phyloP scores from a whole-genome alignment of 2,329 filamentous ascomycete species.

The Curvularia hawaiiensis region DNA sequence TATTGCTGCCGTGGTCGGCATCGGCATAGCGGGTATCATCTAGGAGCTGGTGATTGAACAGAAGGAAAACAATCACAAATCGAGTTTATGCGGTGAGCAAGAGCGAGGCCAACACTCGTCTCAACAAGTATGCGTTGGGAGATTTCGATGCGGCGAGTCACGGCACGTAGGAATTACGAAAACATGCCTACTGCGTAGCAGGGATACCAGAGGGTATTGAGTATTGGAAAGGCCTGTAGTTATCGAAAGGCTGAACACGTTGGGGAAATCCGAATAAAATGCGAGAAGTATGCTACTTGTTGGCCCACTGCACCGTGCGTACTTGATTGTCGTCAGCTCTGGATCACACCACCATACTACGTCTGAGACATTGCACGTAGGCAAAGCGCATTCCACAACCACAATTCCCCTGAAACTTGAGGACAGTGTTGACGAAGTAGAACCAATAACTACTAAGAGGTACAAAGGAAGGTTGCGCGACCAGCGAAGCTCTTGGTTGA shows the following conservation, averaged over 20 bases:
- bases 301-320: slow-evolving; percentile 3
- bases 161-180: slow-evolving; percentile 7
- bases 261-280: slow-evolving; percentile 7
- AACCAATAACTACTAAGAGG: background rate
- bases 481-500: slow-evolving; percentile 6
- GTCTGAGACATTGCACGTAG: background rate
- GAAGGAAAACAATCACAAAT: background rate
- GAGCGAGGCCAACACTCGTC: background rate
- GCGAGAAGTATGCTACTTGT: slow-evolving; percentile 2
- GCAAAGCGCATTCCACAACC: background rate
- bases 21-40: slow-evolving; percentile 29
- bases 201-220: background rate
- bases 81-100: background rate
- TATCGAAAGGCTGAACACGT: background rate
- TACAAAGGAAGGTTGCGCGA: background rate
- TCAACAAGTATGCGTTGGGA: slow-evolving; percentile 1
- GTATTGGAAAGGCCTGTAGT: background rate
- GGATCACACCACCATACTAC: slow-evolving; percentile 3
- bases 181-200: slow-evolving; percentile 4
- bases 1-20: slow-evolving; percentile 29
- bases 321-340: background rate
- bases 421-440: background rate
- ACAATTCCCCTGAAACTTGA: background rate
- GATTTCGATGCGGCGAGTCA: background rate
- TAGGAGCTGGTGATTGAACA: slow-evolving; percentile 9